Conservation (phyloP, 2,329 filamentous ascomycete species). For the Chaetothyriales sp. region DNA sequence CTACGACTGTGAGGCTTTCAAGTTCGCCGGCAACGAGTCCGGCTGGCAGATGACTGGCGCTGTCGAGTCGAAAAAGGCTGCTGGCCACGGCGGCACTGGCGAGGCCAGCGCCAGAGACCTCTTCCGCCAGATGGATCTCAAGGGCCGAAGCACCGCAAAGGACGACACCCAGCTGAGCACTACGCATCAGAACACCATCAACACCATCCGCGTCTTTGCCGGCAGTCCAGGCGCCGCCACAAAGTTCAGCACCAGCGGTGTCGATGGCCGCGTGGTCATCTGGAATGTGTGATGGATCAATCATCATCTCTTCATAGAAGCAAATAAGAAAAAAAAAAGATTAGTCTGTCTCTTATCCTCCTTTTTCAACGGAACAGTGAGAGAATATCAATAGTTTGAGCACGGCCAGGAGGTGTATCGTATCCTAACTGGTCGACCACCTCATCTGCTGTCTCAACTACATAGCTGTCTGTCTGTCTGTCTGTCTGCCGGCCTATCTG, state of each 20-base stretch:
- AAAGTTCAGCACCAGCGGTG: constrained; percentile 77
- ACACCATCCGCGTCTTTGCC: constrained; percentile 64
- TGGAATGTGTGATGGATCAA: constrained; percentile 45
- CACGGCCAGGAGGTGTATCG: neutral
- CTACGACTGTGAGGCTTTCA: constrained; percentile 67
- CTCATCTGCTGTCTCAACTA: neutral
- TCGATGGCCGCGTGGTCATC: constrained; percentile 68
- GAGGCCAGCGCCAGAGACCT: constrained; percentile 95
- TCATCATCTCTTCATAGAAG: neutral
- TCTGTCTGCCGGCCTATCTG: neutral
- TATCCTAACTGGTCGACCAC: neutral
- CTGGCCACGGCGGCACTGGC: constrained; percentile 43
- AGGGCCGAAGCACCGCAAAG: constrained; percentile 57
- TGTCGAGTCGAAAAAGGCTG: constrained; percentile 58
- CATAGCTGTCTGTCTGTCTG: neutral
- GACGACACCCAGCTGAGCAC: constrained; percentile 92
- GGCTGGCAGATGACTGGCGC: constrained; percentile 78
- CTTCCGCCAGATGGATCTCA: constrained; percentile 98
- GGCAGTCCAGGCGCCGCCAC: constrained; percentile 47
- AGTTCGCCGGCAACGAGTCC: constrained; percentile 59
- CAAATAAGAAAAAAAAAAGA: neutral
- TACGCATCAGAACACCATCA: constrained; percentile 91
- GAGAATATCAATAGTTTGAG: neutral
- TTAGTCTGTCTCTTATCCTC: neutral
- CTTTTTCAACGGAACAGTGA: neutral